Conservation (phyloP, 2,329 filamentous ascomycete genomes). For the Ophiostoma angusticollis region DNA sequence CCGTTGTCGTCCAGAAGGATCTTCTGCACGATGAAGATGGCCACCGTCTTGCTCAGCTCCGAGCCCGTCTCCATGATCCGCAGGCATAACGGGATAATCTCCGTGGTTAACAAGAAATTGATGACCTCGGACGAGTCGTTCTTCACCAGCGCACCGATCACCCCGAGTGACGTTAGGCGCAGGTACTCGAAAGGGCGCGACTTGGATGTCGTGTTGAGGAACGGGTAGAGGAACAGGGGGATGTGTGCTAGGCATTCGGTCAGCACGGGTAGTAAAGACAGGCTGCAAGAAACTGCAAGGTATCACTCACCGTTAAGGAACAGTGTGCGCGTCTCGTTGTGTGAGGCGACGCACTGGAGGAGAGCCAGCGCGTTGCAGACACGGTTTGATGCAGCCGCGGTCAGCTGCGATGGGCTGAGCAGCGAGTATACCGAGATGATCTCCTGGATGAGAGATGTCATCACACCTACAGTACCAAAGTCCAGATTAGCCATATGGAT, state of each 20-base stretch:
- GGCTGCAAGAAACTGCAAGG: neutral
- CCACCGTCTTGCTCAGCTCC: constrained; percentile 95
- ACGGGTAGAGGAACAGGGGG: constrained; percentile 92
- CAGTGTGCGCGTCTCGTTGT: constrained; percentile 87
- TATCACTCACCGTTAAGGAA: constrained; percentile 69
- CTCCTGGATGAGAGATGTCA: constrained; percentile 94
- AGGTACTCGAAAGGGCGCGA: constrained; percentile 96
- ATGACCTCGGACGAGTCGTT: constrained; percentile 98
- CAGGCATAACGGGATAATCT: constrained; percentile 94
- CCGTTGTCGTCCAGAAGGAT: constrained; percentile 94
- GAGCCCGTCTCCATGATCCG: constrained; percentile 99
- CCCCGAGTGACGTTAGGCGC: constrained; percentile 85
- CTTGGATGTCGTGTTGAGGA: constrained; percentile 97
- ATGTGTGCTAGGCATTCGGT: constrained; percentile 62
- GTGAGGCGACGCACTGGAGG: constrained; percentile 91
- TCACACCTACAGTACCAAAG: constrained; percentile 54
- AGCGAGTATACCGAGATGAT: constrained; percentile 98
- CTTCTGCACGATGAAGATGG: constrained; percentile 99
- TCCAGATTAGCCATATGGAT: neutral
- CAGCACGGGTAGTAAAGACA: neutral
- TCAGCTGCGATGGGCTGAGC: constrained; percentile 91
- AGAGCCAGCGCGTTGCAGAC: constrained; percentile 95
- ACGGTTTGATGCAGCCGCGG: constrained; percentile 90
- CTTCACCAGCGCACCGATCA: constrained; percentile 94
- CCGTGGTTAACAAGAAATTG: constrained; percentile 95